Conservation (phyloP, 257 asterid genomes). For the Petrea volubilis region DNA sequence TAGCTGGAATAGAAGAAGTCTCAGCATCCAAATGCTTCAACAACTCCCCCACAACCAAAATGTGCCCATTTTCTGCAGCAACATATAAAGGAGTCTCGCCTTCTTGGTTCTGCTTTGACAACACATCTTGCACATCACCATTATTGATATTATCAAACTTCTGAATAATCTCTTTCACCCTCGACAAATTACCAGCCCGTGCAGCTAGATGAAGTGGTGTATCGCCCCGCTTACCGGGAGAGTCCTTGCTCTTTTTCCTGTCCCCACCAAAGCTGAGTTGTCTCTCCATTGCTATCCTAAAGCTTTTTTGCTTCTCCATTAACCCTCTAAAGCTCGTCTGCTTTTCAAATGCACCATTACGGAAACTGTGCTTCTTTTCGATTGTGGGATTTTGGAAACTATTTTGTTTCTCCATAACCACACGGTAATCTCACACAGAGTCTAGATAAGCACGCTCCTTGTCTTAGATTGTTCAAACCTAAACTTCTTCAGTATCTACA, state of each 20-base stretch:
- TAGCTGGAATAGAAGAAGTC: constrained; percentile 69
- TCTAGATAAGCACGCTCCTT: not conserved
- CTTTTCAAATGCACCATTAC: constrained; percentile 62
- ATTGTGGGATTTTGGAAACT: constrained; percentile 50
- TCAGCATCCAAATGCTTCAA: constrained; percentile 76
- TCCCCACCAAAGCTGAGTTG: constrained; percentile 85
- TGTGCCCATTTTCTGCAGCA: constrained; percentile 87
- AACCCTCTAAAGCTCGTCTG: constrained; percentile 87
- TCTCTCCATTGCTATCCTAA: constrained; percentile 90
- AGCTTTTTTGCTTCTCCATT: constrained; percentile 96
- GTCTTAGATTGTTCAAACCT: not conserved
- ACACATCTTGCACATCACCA: constrained; percentile 55
- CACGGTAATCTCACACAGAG: constrained; percentile 21
- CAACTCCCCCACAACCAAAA: constrained; percentile 69
- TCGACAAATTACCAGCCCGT: constrained; percentile 78
- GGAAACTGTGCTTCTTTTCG: constrained; percentile 79
- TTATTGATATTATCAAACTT: constrained; percentile 42
- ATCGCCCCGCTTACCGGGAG: constrained; percentile 96
- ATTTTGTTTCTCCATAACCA: constrained; percentile 62
- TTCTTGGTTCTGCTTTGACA: constrained; percentile 83
- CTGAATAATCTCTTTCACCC: constrained; percentile 71
- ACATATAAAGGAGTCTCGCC: constrained; percentile 93
- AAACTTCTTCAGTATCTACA: constrained; percentile 19
- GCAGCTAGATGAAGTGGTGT: constrained; percentile 86
- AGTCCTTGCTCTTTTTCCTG: constrained; percentile 72